Evolutionary conservation across 345 rosid genomes (phyloP), one percentile per base, ranked within the genome.

Genomic region (Corchorus olitorius): DNA sequence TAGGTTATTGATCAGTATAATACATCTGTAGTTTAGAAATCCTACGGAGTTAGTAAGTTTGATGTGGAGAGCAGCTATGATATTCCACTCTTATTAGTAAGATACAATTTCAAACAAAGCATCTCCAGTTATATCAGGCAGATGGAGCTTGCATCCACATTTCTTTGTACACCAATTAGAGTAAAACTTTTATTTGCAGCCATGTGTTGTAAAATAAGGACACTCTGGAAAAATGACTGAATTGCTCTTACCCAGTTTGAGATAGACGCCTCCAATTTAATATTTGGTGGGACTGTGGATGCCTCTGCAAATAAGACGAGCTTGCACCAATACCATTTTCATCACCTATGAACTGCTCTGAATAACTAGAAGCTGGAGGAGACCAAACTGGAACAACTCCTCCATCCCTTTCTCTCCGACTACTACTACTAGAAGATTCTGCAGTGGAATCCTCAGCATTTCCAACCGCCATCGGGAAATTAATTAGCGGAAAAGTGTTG

Each of bases 371-470:
- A 74, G 90, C 35, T 72, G 90, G 73, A 17, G 94, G 97, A 59
- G 98, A 91, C 99, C 99, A 96, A 64, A 92, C 97, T 2, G 99
- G 99, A 77, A 96, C 97, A 15, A 91, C 84, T 48, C 91, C 94
- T 76, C 99, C 97, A n/a, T 92, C 96, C 80, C 99, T 85, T 80
- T 89, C 97, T 84, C 98, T 92, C 83, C 94, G 82, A 75, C 92
- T 84, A 75, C 79, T 81, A 65, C 87, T 85, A 79, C 90, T 92
- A 0, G 98, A 93, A 34, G 99, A 96, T 82, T 96, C 98, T 48
- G 94, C 94, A 5, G 97, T 89, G 37, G 97, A 93, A 78, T 96
- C 98, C 81, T 93, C 99, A 19, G 88, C 88, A 77, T 74, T 83
- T 74, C 75, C 86, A 50, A 83, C 74, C 80, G 75, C 93, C 72